Evolutionary conservation across 2,329 filamentous ascomycete species (phyloP), one percentile per base, ranked within the genome.

Genomic region (Ophiognomonia clavigignenti-juglandacearum): DNA sequence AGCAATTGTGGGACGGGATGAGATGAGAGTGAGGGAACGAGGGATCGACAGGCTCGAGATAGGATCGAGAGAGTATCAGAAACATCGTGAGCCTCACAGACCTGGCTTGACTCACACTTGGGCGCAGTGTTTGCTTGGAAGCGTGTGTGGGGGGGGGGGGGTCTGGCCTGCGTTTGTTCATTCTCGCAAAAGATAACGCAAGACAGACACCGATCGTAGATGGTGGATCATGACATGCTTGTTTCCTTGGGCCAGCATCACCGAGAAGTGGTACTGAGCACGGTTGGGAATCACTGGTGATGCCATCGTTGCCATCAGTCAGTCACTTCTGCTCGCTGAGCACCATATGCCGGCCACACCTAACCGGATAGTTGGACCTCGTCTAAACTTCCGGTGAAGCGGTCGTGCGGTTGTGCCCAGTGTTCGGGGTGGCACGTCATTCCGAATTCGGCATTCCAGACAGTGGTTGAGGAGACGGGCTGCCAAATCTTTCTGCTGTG

Each of bases 391-490:
- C 24, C 20, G 27, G 27, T 23, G 42, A 45, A 26, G 39, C 36
- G 39, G 31, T 37, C 34, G 39, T 43, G 50, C 35, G n/a, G n/a
- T n/a, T n/a, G n/a, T n/a, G n/a, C n/a, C n/a, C 37, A 43, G 39
- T 42, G 44, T 35, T n/a, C 27, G 36, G 38, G 39, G 46, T 39
- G 46, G 46, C 46, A 52, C 50, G 46, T 49, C 45, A 45, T 45
- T n/a, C 43, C 22, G 19, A 29, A 42, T 10, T 42, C 50, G 50
- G 50, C 50, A 52, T 52, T 52, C 50, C 50, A 49, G 46, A 27
- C 32, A 36, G 46, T 31, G 39, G 45, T 34, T 20, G 32, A 24
- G 20, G 14, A 19, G 44, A 26, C 24, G 24, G 10, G 6, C n/a
- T n/a, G n/a, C n/a, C n/a, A n/a, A n/a, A n/a, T n/a, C n/a, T n/a